Conservation (phyloP, 495 filamentous ascomycete species). For the Aspergillus bridgeri region DNA sequence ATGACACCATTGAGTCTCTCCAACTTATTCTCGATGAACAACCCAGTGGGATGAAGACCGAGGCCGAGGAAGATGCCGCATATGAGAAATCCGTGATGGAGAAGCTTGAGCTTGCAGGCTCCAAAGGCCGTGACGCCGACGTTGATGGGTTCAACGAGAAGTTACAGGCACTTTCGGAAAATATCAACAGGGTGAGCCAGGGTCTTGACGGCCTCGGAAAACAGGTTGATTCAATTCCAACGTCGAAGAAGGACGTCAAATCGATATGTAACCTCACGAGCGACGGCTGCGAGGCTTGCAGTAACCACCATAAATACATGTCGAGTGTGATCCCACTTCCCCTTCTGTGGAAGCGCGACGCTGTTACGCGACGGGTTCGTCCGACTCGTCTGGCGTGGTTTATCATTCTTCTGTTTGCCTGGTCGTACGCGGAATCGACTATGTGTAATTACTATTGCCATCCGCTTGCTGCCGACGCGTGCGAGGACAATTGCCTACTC, state of each 20-base stretch:
- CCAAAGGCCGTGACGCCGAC: constrained; percentile 43
- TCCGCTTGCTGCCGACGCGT: constrained; percentile 44
- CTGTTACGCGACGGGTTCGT: constrained; percentile 37
- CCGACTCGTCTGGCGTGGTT: constrained; percentile 58
- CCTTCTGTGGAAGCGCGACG: constrained; percentile 50
- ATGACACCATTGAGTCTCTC: constrained; percentile 61
- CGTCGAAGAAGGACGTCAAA: constrained; percentile 10
- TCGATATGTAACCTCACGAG: constrained; percentile 11
- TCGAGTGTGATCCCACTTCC: constrained; percentile 54
- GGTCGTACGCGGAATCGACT: constrained; percentile 57
- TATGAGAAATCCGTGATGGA: constrained; percentile 34
- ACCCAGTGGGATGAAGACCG: constrained; percentile 30
- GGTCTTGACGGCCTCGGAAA: constrained; percentile 65
- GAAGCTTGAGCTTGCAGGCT: constrained; percentile 31
- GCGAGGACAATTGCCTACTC: constrained; percentile 44
- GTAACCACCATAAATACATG: constrained; percentile 23
- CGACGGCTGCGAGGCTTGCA: constrained; percentile 29
- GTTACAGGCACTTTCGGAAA: constrained; percentile 54
- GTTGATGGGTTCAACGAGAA: constrained; percentile 58
- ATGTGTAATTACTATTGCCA: constrained; percentile 64
- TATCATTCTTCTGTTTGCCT: constrained; percentile 43
- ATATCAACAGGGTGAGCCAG: constrained; percentile 63
- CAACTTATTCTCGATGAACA: constrained; percentile 50
- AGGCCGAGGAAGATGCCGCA: constrained; percentile 35
- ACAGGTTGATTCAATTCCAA: constrained; percentile 37